A percentile compares a stretch with the other conserved stretches of the same genome.
Conservation (phyloP, 805 yeast genomes). For the Starmerella floris region DNA sequence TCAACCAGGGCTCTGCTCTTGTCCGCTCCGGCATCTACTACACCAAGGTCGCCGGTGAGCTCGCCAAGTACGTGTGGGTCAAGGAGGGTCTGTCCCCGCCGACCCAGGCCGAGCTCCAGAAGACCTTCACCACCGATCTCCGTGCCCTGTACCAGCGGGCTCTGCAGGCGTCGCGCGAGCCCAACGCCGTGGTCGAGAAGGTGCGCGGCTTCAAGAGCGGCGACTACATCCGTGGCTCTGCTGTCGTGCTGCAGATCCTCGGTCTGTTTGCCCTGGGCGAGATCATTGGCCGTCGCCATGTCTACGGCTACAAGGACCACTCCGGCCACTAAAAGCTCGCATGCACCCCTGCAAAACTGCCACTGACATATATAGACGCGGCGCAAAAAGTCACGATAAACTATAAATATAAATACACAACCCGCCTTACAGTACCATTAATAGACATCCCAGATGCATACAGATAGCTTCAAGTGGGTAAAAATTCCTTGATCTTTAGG, state of each 20-base stretch:
- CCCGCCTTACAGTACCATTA: no score
- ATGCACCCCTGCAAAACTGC: no score
- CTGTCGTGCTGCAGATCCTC: slow-evolving; percentile 67
- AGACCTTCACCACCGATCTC: slow-evolving; percentile 40
- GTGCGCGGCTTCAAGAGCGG: slow-evolving; percentile 41
- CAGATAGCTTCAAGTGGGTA: no score
- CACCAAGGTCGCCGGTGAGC: slow-evolving; percentile 49
- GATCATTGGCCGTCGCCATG: slow-evolving; percentile 85
- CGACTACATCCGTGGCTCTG: slow-evolving; percentile 50
- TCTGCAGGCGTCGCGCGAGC: slow-evolving; percentile 31
- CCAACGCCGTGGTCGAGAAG: slow-evolving; percentile 41
- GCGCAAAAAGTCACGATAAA: no score
- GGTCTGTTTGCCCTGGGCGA: slow-evolving; percentile 94
- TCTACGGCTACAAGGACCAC: slow-evolving; percentile 56
- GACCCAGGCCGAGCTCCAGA: slow-evolving; percentile 56
- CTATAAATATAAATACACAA: no score
- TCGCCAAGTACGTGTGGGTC: slow-evolving; percentile 66
- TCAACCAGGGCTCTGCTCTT: slow-evolving; percentile 31
- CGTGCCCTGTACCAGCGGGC: slow-evolving; percentile 29
- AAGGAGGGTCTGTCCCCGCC: slow-evolving; percentile 95
- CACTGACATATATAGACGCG: no score
- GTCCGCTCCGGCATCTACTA: slow-evolving; percentile 62
- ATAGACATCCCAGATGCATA: no score
- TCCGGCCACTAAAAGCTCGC: slow-evolving; percentile 11
- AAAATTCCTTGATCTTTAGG: no score